Conservation (phyloP, 2,329 filamentous ascomycete genomes). For the Scleromitrula shiraiana region DNA sequence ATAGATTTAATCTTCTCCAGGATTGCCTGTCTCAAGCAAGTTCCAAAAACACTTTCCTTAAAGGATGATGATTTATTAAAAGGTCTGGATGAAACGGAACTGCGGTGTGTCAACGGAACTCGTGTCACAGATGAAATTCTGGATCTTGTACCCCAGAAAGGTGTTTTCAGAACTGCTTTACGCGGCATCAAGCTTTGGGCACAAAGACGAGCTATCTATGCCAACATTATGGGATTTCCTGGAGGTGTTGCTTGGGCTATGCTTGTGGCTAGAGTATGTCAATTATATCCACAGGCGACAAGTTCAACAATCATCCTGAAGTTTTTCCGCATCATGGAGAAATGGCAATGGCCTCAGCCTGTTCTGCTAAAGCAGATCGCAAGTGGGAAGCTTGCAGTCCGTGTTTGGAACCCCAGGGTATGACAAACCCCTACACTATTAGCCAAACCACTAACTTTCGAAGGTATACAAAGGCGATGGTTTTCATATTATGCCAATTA, state of each 20-base stretch:
- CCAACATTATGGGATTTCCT: slow-evolving; percentile 92
- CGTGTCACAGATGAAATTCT: slow-evolving; percentile 92
- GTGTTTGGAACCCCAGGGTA: slow-evolving; percentile 92
- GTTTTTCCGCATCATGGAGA: slow-evolving; percentile 86
- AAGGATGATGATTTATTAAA: slow-evolving; percentile 79
- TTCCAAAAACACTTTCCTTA: slow-evolving; percentile 65
- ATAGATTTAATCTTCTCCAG: slow-evolving; percentile 90
- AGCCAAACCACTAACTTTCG: slow-evolving; percentile 16
- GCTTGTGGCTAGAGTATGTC: slow-evolving; percentile 90
- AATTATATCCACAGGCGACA: slow-evolving; percentile 88
- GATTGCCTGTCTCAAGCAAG: slow-evolving; percentile 59
- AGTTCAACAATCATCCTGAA: slow-evolving; percentile 84
- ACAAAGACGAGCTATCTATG: slow-evolving; percentile 83
- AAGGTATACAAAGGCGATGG: slow-evolving; percentile 44
- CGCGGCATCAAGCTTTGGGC: slow-evolving; percentile 96
- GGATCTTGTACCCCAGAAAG: slow-evolving; percentile 77
- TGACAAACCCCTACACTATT: slow-evolving; percentile 19
- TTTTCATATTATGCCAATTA: slow-evolving; percentile 93
- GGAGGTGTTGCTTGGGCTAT: slow-evolving; percentile 98
- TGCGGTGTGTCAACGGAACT: slow-evolving; percentile 87
- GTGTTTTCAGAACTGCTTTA: slow-evolving; percentile 81
- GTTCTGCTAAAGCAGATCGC: slow-evolving; percentile 85
- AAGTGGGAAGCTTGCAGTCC: slow-evolving; percentile 68
- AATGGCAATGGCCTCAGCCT: slow-evolving; percentile 93
- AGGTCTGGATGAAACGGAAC: slow-evolving; percentile 77